Evolutionary conservation across 441 rosid species (phyloP).

Genomic region (Gossypium schwendimanii): DNA sequence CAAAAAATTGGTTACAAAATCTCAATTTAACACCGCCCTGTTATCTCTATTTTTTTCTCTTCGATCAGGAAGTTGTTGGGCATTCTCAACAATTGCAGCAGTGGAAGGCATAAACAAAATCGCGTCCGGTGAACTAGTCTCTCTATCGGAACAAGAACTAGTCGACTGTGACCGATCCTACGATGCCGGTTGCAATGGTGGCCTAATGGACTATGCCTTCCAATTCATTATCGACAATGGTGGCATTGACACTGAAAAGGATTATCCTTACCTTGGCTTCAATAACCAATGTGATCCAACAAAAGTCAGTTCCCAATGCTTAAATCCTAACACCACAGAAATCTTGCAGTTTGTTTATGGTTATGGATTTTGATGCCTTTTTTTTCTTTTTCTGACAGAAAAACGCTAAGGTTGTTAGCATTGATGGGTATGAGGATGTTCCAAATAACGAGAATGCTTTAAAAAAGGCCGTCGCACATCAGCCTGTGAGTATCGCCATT

Average conservation of each 20-base stretch:
- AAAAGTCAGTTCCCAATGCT: slow-evolving; percentile 20
- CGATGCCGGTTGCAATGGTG: slow-evolving; percentile 59
- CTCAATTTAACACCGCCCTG: no score
- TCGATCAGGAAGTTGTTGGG: slow-evolving; percentile 74
- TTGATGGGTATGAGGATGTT: slow-evolving; percentile 71
- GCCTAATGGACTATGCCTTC: slow-evolving; percentile 70
- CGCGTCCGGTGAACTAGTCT: slow-evolving; percentile 47
- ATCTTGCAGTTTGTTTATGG: background rate
- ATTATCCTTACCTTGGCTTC: slow-evolving; percentile 53
- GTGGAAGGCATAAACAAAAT: slow-evolving; percentile 70
- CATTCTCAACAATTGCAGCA: slow-evolving; percentile 56
- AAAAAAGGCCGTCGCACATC: slow-evolving; percentile 52
- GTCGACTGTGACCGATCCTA: slow-evolving; percentile 56
- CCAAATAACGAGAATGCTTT: slow-evolving; percentile 40
- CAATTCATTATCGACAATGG: slow-evolving; percentile 56
- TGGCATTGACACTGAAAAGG: slow-evolving; percentile 51
- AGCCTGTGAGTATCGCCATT: slow-evolving; percentile 72
- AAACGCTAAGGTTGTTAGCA: slow-evolving; percentile 47
- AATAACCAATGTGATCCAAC: slow-evolving; percentile 32
- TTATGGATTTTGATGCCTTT: background rate
- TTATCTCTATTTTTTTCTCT: background rate
- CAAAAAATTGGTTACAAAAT: no score
- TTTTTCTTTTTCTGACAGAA: slow-evolving; percentile 18
- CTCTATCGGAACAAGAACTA: slow-evolving; percentile 61
- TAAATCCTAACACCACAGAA: background rate